Percentiles rank a stretch among this genome's conserved stretches.
phyloP scores from a whole-genome alignment of 345 rosid genomes.

The Salix caprea region DNA sequence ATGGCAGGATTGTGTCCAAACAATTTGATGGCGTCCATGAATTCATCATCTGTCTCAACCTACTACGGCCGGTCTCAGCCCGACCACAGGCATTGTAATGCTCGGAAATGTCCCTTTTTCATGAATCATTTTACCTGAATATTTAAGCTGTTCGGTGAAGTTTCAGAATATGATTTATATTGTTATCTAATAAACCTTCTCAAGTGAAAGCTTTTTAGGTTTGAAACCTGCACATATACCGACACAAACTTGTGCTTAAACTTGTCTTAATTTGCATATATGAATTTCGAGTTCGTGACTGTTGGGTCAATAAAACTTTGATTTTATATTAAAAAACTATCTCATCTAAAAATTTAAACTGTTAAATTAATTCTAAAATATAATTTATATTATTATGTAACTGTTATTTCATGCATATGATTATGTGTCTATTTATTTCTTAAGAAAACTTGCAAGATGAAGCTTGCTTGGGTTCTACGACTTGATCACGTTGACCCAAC shows the following conservation, averaged over 20 bases:
- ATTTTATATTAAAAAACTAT: too few relatives aligned
- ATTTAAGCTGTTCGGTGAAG: too few relatives aligned
- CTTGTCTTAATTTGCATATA: too few relatives aligned
- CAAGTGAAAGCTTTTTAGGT: accelerated
- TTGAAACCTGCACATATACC: too few relatives aligned
- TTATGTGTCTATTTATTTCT: neutral
- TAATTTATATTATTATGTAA: too few relatives aligned
- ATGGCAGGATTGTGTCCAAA: neutral
- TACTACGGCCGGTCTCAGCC: neutral
- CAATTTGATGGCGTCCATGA: neutral
- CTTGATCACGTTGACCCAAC: too few relatives aligned
- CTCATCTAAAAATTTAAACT: too few relatives aligned
- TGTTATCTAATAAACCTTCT: accelerated
- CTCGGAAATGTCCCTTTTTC: neutral
- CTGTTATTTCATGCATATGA: neutral
- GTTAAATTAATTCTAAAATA: accelerated
- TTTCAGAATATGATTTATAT: too few relatives aligned
- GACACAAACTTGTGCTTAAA: too few relatives aligned
- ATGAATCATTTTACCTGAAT: too few relatives aligned
- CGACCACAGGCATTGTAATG: neutral
- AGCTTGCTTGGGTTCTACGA: neutral
- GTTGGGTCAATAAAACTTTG: accelerated
- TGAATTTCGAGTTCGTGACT: accelerated
- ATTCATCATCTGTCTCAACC: neutral
- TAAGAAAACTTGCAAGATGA: neutral